phyloP scores from a whole-genome alignment of 345 rosid species.

The Theobroma cacao region DNA sequence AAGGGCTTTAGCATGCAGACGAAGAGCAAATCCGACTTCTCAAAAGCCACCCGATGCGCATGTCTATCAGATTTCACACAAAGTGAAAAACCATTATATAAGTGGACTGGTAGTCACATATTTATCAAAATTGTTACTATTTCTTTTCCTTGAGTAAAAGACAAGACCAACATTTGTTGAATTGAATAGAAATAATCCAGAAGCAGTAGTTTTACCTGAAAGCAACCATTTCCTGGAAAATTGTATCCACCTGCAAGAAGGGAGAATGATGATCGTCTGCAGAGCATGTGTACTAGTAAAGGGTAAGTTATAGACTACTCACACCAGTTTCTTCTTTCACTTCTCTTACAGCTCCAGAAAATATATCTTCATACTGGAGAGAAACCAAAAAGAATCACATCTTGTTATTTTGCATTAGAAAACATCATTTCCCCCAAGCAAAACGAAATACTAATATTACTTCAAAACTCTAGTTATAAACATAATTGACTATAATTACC shows the following conservation, averaged over 20 bases:
- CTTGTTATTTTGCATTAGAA: neutral
- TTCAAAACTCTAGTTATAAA: neutral
- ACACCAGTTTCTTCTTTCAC: conserved; percentile 64
- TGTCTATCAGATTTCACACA: conserved; percentile 24
- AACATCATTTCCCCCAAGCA: neutral
- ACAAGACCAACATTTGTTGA: neutral
- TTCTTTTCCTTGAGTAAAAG: neutral
- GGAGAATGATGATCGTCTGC: neutral
- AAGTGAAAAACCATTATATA: neutral
- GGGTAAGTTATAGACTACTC: neutral
- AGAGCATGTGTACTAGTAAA: neutral
- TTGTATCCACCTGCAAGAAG: conserved; percentile 37
- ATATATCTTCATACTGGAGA: conserved; percentile 48
- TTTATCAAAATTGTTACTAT: no score
- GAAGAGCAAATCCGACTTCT: conserved; percentile 51
- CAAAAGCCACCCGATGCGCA: conserved; percentile 45
- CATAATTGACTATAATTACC: conserved; percentile 18
- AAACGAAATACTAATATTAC: neutral
- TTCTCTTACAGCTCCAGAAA: conserved; percentile 50
- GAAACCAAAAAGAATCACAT: neutral
- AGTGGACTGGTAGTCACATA: no score
- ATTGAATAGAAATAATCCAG: neutral
- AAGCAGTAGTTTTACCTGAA: conserved; percentile 31
- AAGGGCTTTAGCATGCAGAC: conserved; percentile 45
- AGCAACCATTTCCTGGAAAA: conserved; percentile 44